These are phyloP conservation scores for Vaccinium vitisidaea DNA, from an alignment of 148 eudicot species.

Conservation along the genomic window DNA sequence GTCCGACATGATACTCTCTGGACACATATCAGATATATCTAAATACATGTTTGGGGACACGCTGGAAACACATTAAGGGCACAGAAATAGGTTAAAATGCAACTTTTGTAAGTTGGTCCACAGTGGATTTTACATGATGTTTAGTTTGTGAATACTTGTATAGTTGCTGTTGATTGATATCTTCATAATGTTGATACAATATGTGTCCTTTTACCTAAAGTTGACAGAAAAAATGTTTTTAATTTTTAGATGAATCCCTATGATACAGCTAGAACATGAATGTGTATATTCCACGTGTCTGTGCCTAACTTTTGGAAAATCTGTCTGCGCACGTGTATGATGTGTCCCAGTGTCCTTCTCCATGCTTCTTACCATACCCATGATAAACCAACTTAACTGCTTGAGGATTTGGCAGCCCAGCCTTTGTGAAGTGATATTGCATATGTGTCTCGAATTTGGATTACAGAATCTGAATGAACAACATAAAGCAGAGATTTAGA, in stretches of 20 bases:
- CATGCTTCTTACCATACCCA: not conserved
- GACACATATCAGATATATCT: not conserved
- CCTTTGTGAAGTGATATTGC: not conserved
- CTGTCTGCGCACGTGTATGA: not conserved
- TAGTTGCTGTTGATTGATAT: not conserved
- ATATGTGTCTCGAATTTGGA: not conserved
- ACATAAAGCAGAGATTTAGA: not conserved
- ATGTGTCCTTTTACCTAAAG: not conserved
- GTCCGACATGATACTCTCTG: not conserved
- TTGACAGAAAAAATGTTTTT: not conserved
- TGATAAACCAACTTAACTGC: not conserved
- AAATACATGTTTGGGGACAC: not conserved
- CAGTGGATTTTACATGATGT: not conserved
- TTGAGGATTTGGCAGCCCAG: not conserved
- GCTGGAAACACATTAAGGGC: not conserved
- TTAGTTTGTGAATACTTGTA: not conserved
- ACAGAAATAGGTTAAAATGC: not conserved
- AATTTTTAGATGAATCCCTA: not conserved
- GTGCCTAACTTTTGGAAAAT: not conserved
- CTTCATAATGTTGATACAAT: not conserved
- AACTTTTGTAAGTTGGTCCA: not conserved
- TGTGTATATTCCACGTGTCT: not conserved
- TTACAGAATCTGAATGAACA: not conserved
- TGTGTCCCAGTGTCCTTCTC: not conserved
- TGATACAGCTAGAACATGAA: conserved; percentile 4